Evolutionary conservation across 1,139 yeast species (phyloP).

Genomic region (Kodamaea sp.): DNA sequence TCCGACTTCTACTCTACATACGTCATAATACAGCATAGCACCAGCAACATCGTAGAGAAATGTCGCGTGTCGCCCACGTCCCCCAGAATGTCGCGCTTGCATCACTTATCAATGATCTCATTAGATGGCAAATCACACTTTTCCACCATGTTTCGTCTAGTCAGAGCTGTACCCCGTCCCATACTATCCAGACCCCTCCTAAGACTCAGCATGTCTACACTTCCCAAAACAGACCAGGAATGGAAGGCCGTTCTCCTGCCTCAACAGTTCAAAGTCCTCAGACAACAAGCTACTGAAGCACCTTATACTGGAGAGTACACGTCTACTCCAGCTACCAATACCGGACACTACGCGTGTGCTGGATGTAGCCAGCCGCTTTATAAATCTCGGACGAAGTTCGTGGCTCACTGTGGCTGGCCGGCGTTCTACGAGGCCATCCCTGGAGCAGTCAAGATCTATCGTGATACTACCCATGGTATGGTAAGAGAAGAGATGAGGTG

Average conservation of each 20-base stretch:
- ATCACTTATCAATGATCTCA: no score
- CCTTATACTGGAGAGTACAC: conserved; percentile 77
- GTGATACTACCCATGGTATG: conserved; percentile 73
- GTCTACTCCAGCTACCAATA: conserved; percentile 40
- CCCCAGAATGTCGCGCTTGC: no score
- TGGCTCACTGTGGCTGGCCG: conserved; percentile 97
- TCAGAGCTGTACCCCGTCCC: no score
- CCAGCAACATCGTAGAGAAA: no score
- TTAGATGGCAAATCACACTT: no score
- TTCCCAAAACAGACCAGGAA: conserved; percentile 55
- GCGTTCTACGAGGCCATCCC: conserved; percentile 90
- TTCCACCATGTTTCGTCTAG: no score
- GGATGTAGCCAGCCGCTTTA: conserved; percentile 84
- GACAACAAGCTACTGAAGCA: conserved; percentile 82
- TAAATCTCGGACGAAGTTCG: conserved; percentile 76
- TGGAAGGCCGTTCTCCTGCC: conserved; percentile 84
- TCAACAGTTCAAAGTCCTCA: conserved; percentile 73
- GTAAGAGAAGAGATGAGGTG: conserved; percentile 86
- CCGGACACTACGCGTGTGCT: conserved; percentile 79
- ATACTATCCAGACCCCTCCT: no score
- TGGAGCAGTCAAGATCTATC: conserved; percentile 63
- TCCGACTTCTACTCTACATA: no score
- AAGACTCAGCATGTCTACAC: conserved; percentile 11
- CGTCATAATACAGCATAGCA: no score
- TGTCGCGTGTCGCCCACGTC: no score